phyloP scores from a whole-genome alignment of 2,329 filamentous ascomycete species.

The Aspergillus phoenicis region DNA sequence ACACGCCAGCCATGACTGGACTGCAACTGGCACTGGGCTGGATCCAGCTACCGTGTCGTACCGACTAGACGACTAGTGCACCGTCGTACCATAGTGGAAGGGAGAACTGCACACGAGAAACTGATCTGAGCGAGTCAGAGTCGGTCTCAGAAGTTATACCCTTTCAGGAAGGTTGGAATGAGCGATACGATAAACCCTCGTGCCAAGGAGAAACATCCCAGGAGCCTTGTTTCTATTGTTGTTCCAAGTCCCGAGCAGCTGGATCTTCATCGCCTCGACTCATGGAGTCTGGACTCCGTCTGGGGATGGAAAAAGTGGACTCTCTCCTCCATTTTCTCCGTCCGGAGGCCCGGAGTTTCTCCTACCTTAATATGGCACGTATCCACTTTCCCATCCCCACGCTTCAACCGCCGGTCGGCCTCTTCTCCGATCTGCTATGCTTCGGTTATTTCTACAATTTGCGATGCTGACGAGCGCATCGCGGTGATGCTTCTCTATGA shows the following conservation, averaged over 20 bases:
- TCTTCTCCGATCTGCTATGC: neutral
- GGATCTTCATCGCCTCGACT: neutral
- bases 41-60: neutral
- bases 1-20: neutral
- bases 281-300: neutral
- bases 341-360: neutral
- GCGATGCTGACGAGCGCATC: neutral
- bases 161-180: neutral
- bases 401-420: neutral
- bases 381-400: conserved; percentile 1
- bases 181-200: neutral
- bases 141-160: neutral
- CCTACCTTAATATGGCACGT: neutral
- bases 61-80: no score
- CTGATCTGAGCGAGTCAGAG: neutral
- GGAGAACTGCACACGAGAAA: no score
- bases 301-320: neutral
- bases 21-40: neutral
- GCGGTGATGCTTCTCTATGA: neutral
- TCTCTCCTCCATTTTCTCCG: neutral
- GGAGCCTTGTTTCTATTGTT: neutral
- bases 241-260: neutral
- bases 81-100: no score
- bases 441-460: neutral
- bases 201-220: neutral